Evolutionary conservation across 768 basidiomycete genomes (phyloP).

Genomic region (Trametes punicea): DNA sequence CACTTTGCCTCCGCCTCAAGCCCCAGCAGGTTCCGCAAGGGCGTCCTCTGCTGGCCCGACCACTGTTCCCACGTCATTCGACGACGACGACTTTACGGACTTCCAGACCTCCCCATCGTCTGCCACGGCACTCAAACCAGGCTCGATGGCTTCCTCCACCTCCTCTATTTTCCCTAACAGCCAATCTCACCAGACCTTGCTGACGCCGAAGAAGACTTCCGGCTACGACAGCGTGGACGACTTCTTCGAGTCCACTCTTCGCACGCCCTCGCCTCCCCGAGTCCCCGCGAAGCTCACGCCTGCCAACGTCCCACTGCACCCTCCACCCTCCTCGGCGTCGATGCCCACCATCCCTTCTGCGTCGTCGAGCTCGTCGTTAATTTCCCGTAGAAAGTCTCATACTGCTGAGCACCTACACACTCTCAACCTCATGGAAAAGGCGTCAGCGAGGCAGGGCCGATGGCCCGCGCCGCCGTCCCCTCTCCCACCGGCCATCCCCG

Average conservation of each 20-base stretch:
- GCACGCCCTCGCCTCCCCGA: slow-evolving; percentile 43
- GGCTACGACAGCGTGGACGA: slow-evolving; percentile 47
- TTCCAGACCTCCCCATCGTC: slow-evolving; percentile 21
- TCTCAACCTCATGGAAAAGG: slow-evolving; percentile 52
- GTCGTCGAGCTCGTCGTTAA: slow-evolving; percentile 6
- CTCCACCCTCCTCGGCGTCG: slow-evolving; percentile 2
- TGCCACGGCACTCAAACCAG: slow-evolving; percentile 18
- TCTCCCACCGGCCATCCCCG: slow-evolving; percentile 38
- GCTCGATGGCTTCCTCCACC: slow-evolving; percentile 20
- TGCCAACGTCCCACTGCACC: background rate
- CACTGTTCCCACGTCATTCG: slow-evolving; percentile 9
- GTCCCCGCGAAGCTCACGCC: slow-evolving; percentile 20
- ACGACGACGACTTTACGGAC: slow-evolving; percentile 27
- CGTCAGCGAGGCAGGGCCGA: slow-evolving; percentile 43
- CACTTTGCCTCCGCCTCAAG: slow-evolving; percentile 7
- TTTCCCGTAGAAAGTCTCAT: slow-evolving; percentile 31
- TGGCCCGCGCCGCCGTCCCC: slow-evolving; percentile 51
- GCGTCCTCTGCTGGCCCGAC: background rate
- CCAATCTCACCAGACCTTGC: slow-evolving; percentile 22
- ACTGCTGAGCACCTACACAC: slow-evolving; percentile 54
- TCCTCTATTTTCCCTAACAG: slow-evolving; percentile 20
- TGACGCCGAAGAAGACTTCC: slow-evolving; percentile 24
- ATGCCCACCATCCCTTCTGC: background rate
- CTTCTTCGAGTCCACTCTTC: slow-evolving; percentile 42
- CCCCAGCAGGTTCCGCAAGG: background rate